Conservation (phyloP, 2,329 filamentous ascomycete genomes). For the Curvularia verruculosa region DNA sequence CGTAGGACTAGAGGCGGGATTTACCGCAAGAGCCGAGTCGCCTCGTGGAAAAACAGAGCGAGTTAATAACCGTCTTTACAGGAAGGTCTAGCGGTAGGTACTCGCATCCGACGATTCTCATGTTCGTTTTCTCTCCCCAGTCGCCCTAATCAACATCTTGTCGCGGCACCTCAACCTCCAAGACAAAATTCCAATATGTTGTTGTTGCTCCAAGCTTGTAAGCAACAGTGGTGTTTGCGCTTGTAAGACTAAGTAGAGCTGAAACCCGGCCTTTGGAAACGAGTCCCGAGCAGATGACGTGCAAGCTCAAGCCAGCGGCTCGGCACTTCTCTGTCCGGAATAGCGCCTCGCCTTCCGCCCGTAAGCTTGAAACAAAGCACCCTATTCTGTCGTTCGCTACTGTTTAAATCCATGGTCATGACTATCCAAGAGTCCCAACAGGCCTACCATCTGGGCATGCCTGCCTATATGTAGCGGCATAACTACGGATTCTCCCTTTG, state of each 20-base stretch:
- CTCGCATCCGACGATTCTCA: not conserved
- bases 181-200: not conserved
- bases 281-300: constrained; percentile 6
- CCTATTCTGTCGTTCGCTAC: constrained; percentile 3
- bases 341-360: not conserved
- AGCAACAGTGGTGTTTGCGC: not conserved
- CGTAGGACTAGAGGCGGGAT: not conserved
- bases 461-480: constrained; percentile 6
- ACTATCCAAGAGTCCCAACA: constrained; percentile 1
- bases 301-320: constrained; percentile 1
- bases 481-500: constrained; percentile 4
- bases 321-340: constrained; percentile 1
- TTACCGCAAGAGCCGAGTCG: not conserved
- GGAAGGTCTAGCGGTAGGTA: not conserved
- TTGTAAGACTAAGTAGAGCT: not conserved
- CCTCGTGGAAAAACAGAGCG: not conserved
- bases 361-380: constrained; percentile 2
- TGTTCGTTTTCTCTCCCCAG: not conserved
- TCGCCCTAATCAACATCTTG: not conserved
- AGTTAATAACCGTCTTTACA: not conserved
- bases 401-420: not conserved
- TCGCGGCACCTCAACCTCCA: not conserved
- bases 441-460: constrained; percentile 5
- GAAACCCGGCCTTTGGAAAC: not conserved
- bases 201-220: not conserved